Evolutionary conservation across 805 yeast genomes (phyloP).

Genomic region (Starmera dryadoides): DNA sequence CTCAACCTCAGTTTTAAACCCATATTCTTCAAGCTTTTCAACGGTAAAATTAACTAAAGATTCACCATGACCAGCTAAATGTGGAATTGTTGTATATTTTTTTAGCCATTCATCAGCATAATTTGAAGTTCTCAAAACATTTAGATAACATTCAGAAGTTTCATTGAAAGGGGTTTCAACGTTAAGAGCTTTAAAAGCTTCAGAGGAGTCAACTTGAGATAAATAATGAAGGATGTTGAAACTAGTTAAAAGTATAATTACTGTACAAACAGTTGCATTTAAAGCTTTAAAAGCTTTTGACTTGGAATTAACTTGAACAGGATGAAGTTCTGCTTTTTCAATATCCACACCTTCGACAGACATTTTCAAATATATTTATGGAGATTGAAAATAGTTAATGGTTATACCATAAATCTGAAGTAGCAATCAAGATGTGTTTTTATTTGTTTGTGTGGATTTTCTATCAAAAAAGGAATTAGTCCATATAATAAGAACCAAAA

Average conservation of each 20-base stretch:
- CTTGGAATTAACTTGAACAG: no score
- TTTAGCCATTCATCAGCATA: slow-evolving; percentile 47
- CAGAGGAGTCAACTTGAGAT: no score
- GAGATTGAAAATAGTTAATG: background rate
- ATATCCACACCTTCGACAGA: no score
- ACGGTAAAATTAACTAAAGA: slow-evolving; percentile 52
- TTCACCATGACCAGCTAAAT: slow-evolving; percentile 48
- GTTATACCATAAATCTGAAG: background rate
- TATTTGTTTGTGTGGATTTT: background rate
- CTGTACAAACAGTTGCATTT: no score
- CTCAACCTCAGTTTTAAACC: slow-evolving; percentile 46
- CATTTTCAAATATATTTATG: no score
- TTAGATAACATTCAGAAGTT: slow-evolving; percentile 14
- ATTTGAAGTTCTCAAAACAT: slow-evolving; percentile 20
- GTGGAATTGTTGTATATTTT: slow-evolving; percentile 45
- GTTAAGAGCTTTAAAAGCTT: no score
- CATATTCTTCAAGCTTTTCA: slow-evolving; percentile 51
- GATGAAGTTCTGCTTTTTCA: no score
- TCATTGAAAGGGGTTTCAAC: background rate
- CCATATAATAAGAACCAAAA: no score
- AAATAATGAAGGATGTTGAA: no score
- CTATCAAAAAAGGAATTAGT: background rate
- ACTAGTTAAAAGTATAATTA: no score
- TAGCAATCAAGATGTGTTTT: no score
- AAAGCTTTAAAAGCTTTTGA: no score